These are phyloP conservation scores for Cyclotella distinguenda DNA, from an alignment of 108 stramenopile genomes.

Conservation along the genomic window DNA sequence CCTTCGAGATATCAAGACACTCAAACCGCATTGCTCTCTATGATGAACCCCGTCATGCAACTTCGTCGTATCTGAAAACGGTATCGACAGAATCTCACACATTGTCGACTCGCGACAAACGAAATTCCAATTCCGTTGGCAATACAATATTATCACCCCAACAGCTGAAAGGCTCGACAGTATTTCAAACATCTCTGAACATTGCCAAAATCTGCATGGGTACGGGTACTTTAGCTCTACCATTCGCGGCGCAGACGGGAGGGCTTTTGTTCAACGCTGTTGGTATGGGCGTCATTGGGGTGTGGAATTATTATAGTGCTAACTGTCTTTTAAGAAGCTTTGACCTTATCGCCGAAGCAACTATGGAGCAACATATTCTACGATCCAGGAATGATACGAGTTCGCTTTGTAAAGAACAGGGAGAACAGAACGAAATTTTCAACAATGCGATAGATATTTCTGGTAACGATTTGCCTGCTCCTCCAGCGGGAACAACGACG, in stretches of 20 bases:
- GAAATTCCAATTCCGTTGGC: too few relatives aligned
- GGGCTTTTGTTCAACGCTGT: conserved; percentile 57
- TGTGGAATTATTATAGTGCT: conserved; percentile 74
- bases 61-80: too few relatives aligned
- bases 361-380: not conserved
- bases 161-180: conserved; percentile 21
- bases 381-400: not conserved
- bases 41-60: too few relatives aligned
- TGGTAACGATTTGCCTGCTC: conserved; percentile 4
- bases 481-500: conserved; percentile 57
- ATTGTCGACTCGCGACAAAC: too few relatives aligned
- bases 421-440: not conserved
- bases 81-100: too few relatives aligned
- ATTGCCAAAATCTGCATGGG: conserved; percentile 63
- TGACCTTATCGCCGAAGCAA: conserved; percentile 12
- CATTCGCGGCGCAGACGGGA: conserved; percentile 75
- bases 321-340: conserved; percentile 53
- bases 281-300: conserved; percentile 54
- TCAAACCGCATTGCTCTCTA: not conserved
- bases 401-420: not conserved
- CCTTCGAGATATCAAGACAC: not conserved
- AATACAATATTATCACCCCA: too few relatives aligned
- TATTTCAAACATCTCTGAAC: conserved; percentile 56
- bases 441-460: not conserved
- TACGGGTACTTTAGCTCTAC: conserved; percentile 73